phyloP scores from a whole-genome alignment of 345 rosid genomes.

The Erodium maritimum region DNA sequence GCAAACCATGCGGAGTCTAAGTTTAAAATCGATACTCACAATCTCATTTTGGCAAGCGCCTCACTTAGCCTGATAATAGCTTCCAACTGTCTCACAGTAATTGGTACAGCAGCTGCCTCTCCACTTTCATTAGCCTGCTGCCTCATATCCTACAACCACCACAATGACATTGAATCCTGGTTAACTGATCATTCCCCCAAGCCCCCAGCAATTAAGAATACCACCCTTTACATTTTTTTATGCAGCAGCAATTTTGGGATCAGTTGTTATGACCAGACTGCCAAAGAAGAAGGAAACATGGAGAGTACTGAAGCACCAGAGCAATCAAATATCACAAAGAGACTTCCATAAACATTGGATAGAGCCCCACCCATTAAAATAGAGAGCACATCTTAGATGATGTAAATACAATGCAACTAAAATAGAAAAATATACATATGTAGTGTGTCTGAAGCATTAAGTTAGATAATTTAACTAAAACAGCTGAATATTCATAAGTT shows the following conservation, averaged over 20 bases:
- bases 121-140: conserved; percentile 92
- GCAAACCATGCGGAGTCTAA: background rate
- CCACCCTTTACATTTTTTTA: too few species aligned
- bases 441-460: too few species aligned
- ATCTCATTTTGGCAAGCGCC: conserved; percentile 87
- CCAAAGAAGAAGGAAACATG: background rate
- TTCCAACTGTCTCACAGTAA: conserved; percentile 93
- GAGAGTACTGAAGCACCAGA: background rate
- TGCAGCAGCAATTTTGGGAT: too few species aligned
- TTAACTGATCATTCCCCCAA: background rate
- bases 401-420: background rate
- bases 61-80: conserved; percentile 87
- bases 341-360: background rate
- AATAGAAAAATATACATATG: too few species aligned
- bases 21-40: conserved; percentile 38
- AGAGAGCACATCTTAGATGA: background rate
- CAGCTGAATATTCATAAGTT: too few species aligned
- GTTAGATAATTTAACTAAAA: too few species aligned
- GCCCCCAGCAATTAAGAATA: background rate
- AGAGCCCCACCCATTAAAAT: background rate
- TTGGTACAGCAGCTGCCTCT: conserved; percentile 74
- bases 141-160: conserved; percentile 61
- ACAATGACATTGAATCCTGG: background rate
- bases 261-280: too few species aligned
- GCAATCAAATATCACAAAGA: background rate